These are phyloP conservation scores for Calonectria ilicicola DNA, from an alignment of 2,329 filamentous ascomycete genomes.

Conservation along the genomic window DNA sequence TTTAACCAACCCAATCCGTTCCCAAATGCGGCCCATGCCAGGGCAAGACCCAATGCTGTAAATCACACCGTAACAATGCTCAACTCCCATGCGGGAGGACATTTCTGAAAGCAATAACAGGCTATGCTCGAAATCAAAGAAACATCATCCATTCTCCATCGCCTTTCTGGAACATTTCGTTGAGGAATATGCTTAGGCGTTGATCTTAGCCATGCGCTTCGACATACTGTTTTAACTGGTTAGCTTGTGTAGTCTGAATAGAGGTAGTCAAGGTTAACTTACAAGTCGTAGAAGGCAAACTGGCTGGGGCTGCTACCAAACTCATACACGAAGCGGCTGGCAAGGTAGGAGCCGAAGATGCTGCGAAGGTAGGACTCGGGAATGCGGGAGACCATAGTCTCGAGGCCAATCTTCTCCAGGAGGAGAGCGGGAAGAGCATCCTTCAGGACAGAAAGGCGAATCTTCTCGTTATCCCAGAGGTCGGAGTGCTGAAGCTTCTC, in stretches of 20 bases:
- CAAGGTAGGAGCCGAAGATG: slow-evolving; percentile 96
- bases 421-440: slow-evolving; percentile 90
- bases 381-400: slow-evolving; percentile 87
- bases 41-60: slow-evolving; percentile 39
- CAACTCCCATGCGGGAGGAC: slow-evolving; percentile 30
- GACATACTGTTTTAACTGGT: slow-evolving; percentile 67
- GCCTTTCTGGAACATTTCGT: slow-evolving; percentile 27
- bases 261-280: slow-evolving; percentile 57
- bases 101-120: slow-evolving; percentile 33
- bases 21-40: slow-evolving; percentile 39
- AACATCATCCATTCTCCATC: slow-evolving; percentile 30
- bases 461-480: slow-evolving; percentile 85
- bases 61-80: slow-evolving; percentile 43
- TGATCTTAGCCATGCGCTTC: slow-evolving; percentile 68
- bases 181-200: slow-evolving; percentile 28
- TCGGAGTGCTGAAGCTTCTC: slow-evolving; percentile 96
- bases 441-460: slow-evolving; percentile 81
- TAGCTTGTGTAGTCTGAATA: slow-evolving; percentile 40
- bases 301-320: slow-evolving; percentile 93
- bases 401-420: slow-evolving; percentile 89
- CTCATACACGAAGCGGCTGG: slow-evolving; percentile 95
- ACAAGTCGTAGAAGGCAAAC: slow-evolving; percentile 99
- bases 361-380: slow-evolving; percentile 92
- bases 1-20: slow-evolving; percentile 42
- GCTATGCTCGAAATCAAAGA: slow-evolving; percentile 40